Base-by-base conservation (phyloP, 1,284 basidiomycete species). In the Ceratobasidium sp. region DNA sequence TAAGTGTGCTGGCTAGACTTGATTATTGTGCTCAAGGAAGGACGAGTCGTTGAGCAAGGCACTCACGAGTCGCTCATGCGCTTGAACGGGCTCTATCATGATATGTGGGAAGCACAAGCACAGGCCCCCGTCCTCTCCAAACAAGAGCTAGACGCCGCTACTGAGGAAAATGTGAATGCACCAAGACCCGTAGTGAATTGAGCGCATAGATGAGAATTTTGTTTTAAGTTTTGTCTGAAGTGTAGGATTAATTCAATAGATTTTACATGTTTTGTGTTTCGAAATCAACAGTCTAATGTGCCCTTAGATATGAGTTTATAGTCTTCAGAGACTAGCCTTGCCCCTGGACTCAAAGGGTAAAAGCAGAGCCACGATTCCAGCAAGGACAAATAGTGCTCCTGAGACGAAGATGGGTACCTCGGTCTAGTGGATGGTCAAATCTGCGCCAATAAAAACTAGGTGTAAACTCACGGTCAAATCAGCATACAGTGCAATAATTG, bases 21-120 rank as follows among this genome's bases (percentile, higher is more conserved):
- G 15, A 96, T 97, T 77, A 91, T 97, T 60, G 94, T 97, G 10
- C 84, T 97, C 50, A 88, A 86, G 75, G 91, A 94, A 22, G 95
- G 95, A 0, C 79, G 85, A 68, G 92, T 97, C 1, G 88, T 89
- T 15, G 95, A 98, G 77, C 87, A 96, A 77, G 95, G 95, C n/a
- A 93, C 91, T 0, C 95, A 97, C 77, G 90, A 93, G 42, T 87
- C 93, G 77, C 81, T 97, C 17, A 80, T 97, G 76, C 84, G 81
- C 45, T 79, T 79, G 12, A 85, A 85, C 20, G 93, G 94, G 0
- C 79, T 96, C 53, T 98, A 97, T 79, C 80, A 86, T 72, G 84
- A 86, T 71, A 91, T 97, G 86, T 98, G 95, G 95, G 80, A 87
- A 56, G 88, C 93, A 74, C 94, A 97, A 77, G 64, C 73, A 27